Evolutionary conservation across 306 rosid genomes (phyloP), one percentile per base, ranked within the genome.

Genomic region (Lathyrus sativus): DNA sequence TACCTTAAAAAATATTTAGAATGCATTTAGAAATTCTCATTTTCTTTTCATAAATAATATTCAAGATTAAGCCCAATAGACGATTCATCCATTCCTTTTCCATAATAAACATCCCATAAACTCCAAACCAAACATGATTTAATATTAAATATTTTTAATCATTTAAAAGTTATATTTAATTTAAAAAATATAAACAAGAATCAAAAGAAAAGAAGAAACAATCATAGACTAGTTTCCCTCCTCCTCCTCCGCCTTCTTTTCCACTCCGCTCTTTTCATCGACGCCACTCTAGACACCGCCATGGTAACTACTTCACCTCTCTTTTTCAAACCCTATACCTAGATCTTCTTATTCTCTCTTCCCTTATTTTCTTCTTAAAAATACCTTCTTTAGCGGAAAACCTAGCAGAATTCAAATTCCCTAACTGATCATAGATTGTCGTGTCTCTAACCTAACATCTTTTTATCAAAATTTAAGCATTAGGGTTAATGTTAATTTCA

Each of bases 291-390:
- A 1, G 0, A 7, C 13, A 5, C 5, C 19, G 26, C 18, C 71
- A 76, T 76, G 80, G 80, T 76, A 69, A 31, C 17, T 18, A 44
- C 19, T 8, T 19, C n/a, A 9, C 14, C 56, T 74, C 48, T 43
- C 28, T 9, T 11, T 58, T 46, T 65, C 38, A 9, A 37, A 45
- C 59, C 37, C 55, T 10, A 7, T 5, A 35, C 76, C 66, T 54
- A 74, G 68, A 74, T 79, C 54, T 12, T 42, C 11, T 42, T 44
- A 5, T 56, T 70, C 43, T 14, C 55, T 65, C 1, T 10, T 10
- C 2, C n/a, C 7, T 19, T 18, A 2, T 51, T 4, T 50, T 18
- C 41, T 18, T 3, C 4, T 4, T 26, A 45, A 8, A 29, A 12
- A 10, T 2, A 29, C 29, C 0, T 18, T 24, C 7, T 57, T 31